Percentiles rank a stretch among this genome's conserved stretches.
Conservation (phyloP, 257 asterid species). For the Voacanga thouarsii region DNA sequence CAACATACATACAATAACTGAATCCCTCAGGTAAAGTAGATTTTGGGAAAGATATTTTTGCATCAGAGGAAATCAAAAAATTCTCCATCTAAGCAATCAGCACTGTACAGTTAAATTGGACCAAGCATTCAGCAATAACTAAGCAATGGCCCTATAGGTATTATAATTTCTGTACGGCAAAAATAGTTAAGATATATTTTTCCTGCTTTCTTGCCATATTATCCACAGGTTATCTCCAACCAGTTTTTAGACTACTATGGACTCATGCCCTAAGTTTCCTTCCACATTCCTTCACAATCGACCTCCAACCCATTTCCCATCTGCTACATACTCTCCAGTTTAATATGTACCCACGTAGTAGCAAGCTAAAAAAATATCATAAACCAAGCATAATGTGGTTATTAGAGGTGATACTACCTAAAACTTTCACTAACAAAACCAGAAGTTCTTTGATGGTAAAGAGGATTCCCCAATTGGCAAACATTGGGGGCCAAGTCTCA, state of each 20-base stretch:
- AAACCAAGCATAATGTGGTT: not conserved
- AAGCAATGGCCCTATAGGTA: not conserved
- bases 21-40: not conserved
- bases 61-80: not conserved
- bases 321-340: not conserved
- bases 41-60: not conserved
- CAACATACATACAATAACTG: not conserved
- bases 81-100: not conserved
- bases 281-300: not conserved
- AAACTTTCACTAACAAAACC: not conserved
- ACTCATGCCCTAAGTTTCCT: not conserved
- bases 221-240: not conserved
- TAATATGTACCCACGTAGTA: not conserved
- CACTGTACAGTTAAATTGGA: not conserved
- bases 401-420: not conserved
- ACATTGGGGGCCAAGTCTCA: not conserved
- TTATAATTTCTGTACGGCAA: not conserved
- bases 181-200: not conserved
- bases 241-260: not conserved
- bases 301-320: not conserved
- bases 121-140: not conserved
- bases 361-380: not conserved
- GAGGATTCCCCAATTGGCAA: not conserved
- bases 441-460: not conserved
- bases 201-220: not conserved